phyloP scores from a whole-genome alignment of 345 rosid genomes.

The Odontarrhena argentea region DNA sequence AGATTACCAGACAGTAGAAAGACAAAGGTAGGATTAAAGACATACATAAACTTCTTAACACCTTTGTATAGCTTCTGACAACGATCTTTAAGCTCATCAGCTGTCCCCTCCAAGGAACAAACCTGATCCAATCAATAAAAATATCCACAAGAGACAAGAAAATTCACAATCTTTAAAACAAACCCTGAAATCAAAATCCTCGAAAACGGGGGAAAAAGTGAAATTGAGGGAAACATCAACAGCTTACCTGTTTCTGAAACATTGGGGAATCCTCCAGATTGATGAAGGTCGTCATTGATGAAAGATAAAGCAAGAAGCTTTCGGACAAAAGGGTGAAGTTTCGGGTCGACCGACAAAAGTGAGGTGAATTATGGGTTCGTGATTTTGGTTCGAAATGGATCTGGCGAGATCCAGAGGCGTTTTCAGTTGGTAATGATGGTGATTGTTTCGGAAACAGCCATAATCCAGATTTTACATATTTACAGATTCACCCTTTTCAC shows the following conservation, averaged over 20 bases:
- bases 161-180: not conserved
- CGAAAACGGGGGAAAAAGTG: not conserved
- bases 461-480: not conserved
- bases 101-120: constrained; percentile 58
- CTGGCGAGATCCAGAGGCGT: constrained; percentile 41
- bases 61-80: constrained; percentile 77
- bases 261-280: constrained; percentile 79
- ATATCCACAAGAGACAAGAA: constrained; percentile 21
- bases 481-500: not conserved
- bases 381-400: constrained; percentile 34
- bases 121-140: constrained; percentile 45
- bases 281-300: constrained; percentile 59
- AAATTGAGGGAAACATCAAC: no score
- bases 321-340: constrained; percentile 4
- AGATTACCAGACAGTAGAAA: constrained; percentile 1
- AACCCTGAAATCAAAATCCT: not conserved
- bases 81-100: constrained; percentile 76
- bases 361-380: not conserved
- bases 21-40: not conserved
- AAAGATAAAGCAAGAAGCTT: constrained; percentile 16
- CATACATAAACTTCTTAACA: constrained; percentile 67
- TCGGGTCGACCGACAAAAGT: not conserved
- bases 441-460: constrained; percentile 16
- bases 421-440: constrained; percentile 33
- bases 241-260: constrained; percentile 68